phyloP scores from a whole-genome alignment of 2,329 filamentous ascomycete species.

The Aspergillus ochraceus region DNA sequence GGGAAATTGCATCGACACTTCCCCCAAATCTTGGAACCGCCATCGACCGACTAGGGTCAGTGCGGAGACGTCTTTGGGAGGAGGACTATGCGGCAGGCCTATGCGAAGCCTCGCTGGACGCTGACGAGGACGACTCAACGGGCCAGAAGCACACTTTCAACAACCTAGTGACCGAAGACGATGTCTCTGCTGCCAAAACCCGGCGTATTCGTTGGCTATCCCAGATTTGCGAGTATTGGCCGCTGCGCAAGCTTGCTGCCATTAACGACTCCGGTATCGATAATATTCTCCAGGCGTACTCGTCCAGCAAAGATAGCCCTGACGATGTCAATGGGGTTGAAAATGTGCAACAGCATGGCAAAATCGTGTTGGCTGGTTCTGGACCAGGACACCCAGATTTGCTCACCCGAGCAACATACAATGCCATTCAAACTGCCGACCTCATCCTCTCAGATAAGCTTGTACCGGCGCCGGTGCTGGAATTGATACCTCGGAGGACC shows the following conservation, averaged over 20 bases:
- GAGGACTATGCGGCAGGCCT: conserved; percentile 63
- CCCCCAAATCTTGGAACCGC: conserved; percentile 74
- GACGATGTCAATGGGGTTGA: conserved; percentile 15
- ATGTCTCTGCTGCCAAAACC: conserved; percentile 71
- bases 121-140: conserved; percentile 49
- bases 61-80: conserved; percentile 70
- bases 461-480: conserved; percentile 75
- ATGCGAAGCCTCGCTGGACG: conserved; percentile 43
- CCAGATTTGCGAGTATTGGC: conserved; percentile 99
- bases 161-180: conserved; percentile 70
- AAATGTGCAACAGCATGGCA: conserved; percentile 51
- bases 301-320: conserved; percentile 27
- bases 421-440: conserved; percentile 49
- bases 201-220: conserved; percentile 88
- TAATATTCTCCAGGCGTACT: conserved; percentile 71
- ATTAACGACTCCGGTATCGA: conserved; percentile 81
- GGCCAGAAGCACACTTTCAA: conserved; percentile 81
- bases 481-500: conserved; percentile 85
- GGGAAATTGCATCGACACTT: conserved; percentile 80
- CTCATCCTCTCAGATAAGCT: conserved; percentile 56
- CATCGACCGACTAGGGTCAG: conserved; percentile 72
- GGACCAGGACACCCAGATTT: conserved; percentile 92
- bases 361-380: conserved; percentile 84
- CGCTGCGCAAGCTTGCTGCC: conserved; percentile 74
- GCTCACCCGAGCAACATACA: conserved; percentile 65